These are phyloP conservation scores for Wilcoxina mikolae DNA, from an alignment of 495 filamentous ascomycete species.

Conservation along the genomic window DNA sequence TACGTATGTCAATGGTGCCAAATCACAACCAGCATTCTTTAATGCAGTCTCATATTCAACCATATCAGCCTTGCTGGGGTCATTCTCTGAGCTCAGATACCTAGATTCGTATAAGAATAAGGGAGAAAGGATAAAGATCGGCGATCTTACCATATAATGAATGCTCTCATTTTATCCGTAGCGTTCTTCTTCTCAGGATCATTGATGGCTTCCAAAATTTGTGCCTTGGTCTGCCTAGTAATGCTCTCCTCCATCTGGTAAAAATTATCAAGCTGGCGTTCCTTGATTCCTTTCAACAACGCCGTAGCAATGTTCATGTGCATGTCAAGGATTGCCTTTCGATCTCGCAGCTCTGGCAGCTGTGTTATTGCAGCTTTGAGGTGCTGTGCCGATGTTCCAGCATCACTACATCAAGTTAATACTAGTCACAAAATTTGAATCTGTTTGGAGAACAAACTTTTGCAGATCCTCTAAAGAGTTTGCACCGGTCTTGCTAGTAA, in stretches of 20 bases:
- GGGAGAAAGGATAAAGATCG: no score
- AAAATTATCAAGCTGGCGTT: slow-evolving; percentile 87
- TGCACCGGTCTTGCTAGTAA: slow-evolving; percentile 88
- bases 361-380: slow-evolving; percentile 89
- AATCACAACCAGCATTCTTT: slow-evolving; percentile 54
- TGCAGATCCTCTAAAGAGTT: slow-evolving; percentile 88
- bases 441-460: slow-evolving; percentile 30
- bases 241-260: slow-evolving; percentile 93
- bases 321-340: slow-evolving; percentile 87
- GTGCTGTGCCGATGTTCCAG: slow-evolving; percentile 75
- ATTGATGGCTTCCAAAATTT: slow-evolving; percentile 77
- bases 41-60: slow-evolving; percentile 77
- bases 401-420: slow-evolving; percentile 37
- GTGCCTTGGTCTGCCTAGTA: slow-evolving; percentile 77
- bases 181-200: slow-evolving; percentile 66
- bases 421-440: background rate
- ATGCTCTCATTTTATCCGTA: slow-evolving; percentile 76
- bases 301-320: slow-evolving; percentile 97
- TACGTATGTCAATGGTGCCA: slow-evolving; percentile 67
- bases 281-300: slow-evolving; percentile 76
- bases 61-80: slow-evolving; percentile 69
- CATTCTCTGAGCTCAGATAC: slow-evolving; percentile 73
- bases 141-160: slow-evolving; percentile 75
- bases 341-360: slow-evolving; percentile 78
- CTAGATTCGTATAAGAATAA: background rate